phyloP scores from a whole-genome alignment of 495 filamentous ascomycete species.

The Recurvomyces mirabilis region DNA sequence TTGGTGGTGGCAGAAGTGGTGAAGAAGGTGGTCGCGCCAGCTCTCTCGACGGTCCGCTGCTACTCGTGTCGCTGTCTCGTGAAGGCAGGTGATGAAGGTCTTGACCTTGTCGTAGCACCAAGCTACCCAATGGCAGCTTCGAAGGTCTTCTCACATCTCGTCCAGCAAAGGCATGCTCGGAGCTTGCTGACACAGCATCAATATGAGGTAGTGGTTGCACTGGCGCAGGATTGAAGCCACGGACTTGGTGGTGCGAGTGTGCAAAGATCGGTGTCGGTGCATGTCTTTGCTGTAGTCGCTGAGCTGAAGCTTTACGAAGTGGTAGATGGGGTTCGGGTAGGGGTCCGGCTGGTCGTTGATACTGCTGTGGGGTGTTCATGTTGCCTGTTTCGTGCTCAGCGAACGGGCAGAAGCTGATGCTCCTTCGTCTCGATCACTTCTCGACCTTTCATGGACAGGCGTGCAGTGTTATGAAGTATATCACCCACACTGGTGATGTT shows the following conservation, averaged over 20 bases:
- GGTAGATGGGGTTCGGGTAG: slow-evolving; percentile 16
- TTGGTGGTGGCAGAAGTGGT: slow-evolving; percentile 12
- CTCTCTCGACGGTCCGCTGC: background rate
- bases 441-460: too few species aligned
- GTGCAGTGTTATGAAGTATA: too few species aligned
- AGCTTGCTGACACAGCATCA: slow-evolving; percentile 15
- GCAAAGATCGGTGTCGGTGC: slow-evolving; percentile 15
- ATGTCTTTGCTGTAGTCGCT: slow-evolving; percentile 5
- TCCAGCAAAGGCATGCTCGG: slow-evolving; percentile 21
- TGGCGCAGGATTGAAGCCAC: slow-evolving; percentile 18
- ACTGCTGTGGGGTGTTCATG: slow-evolving; percentile 1
- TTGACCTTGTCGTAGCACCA: slow-evolving; percentile 2
- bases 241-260: slow-evolving; percentile 12
- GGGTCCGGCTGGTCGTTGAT: background rate
- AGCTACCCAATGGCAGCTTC: slow-evolving; percentile 16
- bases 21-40: slow-evolving; percentile 7
- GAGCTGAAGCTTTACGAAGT: slow-evolving; percentile 14
- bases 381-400: slow-evolving; percentile 5
- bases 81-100: background rate
- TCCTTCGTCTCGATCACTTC: too few species aligned
- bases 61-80: background rate
- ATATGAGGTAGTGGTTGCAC: slow-evolving; percentile 13
- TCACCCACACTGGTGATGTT: background rate
- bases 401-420: too few species aligned
- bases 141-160: slow-evolving; percentile 12